Conservation (phyloP, 169 alveolate species). For the Plasmodium ovale region DNA sequence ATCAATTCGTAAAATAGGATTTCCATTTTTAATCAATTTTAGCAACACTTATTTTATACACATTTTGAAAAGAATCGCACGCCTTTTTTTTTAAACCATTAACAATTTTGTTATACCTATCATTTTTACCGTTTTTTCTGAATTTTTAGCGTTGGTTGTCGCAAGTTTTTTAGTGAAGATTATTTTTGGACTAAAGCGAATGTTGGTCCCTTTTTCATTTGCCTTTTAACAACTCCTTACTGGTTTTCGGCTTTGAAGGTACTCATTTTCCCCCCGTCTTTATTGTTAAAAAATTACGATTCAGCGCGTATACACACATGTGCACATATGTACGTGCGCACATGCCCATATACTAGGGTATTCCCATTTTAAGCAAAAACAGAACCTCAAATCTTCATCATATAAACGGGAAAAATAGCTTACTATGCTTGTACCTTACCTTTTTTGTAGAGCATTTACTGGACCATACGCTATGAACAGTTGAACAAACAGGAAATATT, state of each 20-base stretch:
- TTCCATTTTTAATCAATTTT: not conserved
- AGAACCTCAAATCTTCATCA: not conserved
- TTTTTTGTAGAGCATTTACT: conserved; percentile 80
- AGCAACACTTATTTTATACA: not conserved
- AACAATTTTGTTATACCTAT: not conserved
- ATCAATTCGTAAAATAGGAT: not conserved
- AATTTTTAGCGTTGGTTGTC: conserved; percentile 49
- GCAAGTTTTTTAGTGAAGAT: conserved; percentile 77
- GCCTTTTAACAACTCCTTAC: conserved; percentile 78
- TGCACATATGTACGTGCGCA: not conserved
- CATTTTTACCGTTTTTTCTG: not conserved
- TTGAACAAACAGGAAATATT: conserved; percentile 85
- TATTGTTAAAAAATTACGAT: not conserved
- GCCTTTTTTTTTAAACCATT: conserved; percentile 3
- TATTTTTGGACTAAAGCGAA: conserved; percentile 82
- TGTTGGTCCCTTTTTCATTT: conserved; percentile 79
- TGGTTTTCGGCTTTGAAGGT: conserved; percentile 79
- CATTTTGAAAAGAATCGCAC: not conserved
- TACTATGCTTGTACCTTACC: not conserved
- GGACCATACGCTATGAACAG: conserved; percentile 83
- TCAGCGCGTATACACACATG: too few species aligned
- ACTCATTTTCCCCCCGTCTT: not conserved
- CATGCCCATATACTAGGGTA: too few species aligned
- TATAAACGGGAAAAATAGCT: not conserved
- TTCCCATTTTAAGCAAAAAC: not conserved